A percentile compares a stretch with the other conserved stretches of the same genome.
These are phyloP conservation scores for Diatrype stigma DNA, from an alignment of 2,329 filamentous ascomycete species.

Conservation along the genomic window DNA sequence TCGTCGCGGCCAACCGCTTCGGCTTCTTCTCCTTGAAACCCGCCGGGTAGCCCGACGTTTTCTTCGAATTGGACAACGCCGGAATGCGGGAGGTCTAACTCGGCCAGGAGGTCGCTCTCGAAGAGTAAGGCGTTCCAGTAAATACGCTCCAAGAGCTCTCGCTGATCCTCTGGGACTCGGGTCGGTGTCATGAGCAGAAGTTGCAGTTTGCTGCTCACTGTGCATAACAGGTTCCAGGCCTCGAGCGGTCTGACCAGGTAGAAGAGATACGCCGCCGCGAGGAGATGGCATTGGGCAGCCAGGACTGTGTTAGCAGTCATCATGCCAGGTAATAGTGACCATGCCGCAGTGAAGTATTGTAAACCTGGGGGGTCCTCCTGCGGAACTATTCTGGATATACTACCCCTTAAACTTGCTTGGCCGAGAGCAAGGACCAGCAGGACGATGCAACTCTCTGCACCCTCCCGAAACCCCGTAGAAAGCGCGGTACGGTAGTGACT, in stretches of 20 bases:
- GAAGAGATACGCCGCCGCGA: constrained; percentile 78
- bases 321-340: constrained; percentile 70
- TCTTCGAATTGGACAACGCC: constrained; percentile 81
- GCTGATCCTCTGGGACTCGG: constrained; percentile 64
- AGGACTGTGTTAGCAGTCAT: constrained; percentile 77
- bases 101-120: constrained; percentile 74
- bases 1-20: constrained; percentile 67
- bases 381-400: constrained; percentile 67
- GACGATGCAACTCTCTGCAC: constrained; percentile 78
- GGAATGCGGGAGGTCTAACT: constrained; percentile 77
- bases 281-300: constrained; percentile 74
- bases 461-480: constrained; percentile 71
- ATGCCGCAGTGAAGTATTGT: constrained; percentile 76
- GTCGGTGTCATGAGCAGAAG: constrained; percentile 70
- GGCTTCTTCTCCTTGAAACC: constrained; percentile 68
- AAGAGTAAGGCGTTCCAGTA: constrained; percentile 83
- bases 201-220: constrained; percentile 77
- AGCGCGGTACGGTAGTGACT: constrained; percentile 71
- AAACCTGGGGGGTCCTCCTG: constrained; percentile 70
- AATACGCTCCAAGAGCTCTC: constrained; percentile 70
- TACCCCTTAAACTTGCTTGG: constrained; percentile 69
- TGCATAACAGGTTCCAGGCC: constrained; percentile 77
- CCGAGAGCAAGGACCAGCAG: constrained; percentile 74
- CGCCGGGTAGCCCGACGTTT: constrained; percentile 70
- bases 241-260: constrained; percentile 79